A percentile compares a stretch with the other conserved stretches of the same genome.
Conservation (phyloP, 257 asterid genomes). For the Linderniella brevidens region DNA sequence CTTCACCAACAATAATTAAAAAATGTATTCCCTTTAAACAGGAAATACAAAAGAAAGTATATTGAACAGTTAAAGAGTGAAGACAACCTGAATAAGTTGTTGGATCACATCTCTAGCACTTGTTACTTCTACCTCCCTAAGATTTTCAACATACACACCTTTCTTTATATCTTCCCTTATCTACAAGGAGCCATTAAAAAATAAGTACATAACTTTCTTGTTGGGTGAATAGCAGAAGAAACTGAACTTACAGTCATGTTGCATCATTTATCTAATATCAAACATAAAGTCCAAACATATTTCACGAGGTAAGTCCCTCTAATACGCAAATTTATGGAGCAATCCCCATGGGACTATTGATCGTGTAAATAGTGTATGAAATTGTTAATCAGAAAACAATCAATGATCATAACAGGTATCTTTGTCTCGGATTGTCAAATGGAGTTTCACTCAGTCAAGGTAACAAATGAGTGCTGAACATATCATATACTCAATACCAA, state of each 20-base stretch:
- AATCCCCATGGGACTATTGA: no score
- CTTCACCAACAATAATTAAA: not conserved
- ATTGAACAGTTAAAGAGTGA: slow-evolving; percentile 6
- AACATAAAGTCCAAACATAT: no score
- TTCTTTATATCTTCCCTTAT: slow-evolving; percentile 84
- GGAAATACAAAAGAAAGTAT: not conserved
- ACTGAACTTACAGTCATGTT: no score
- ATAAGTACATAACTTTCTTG: not conserved
- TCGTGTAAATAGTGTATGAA: no score
- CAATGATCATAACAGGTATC: no score
- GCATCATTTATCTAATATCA: no score
- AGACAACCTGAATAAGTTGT: slow-evolving; percentile 76
- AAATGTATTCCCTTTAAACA: not conserved
- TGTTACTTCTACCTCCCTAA: slow-evolving; percentile 71
- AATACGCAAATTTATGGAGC: no score
- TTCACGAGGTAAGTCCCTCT: no score
- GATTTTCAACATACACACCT: slow-evolving; percentile 90
- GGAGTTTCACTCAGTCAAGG: not conserved
- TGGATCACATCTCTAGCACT: slow-evolving; percentile 93
- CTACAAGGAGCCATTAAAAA: slow-evolving; percentile 25
- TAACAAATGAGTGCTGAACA: slow-evolving; percentile 2
- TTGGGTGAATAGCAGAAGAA: no score
- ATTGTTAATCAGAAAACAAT: no score
- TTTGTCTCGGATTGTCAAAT: not conserved
- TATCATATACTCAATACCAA: slow-evolving; percentile 4